These are phyloP conservation scores for Populus ilicifolia DNA, from an alignment of 345 rosid genomes.

Conservation along the genomic window DNA sequence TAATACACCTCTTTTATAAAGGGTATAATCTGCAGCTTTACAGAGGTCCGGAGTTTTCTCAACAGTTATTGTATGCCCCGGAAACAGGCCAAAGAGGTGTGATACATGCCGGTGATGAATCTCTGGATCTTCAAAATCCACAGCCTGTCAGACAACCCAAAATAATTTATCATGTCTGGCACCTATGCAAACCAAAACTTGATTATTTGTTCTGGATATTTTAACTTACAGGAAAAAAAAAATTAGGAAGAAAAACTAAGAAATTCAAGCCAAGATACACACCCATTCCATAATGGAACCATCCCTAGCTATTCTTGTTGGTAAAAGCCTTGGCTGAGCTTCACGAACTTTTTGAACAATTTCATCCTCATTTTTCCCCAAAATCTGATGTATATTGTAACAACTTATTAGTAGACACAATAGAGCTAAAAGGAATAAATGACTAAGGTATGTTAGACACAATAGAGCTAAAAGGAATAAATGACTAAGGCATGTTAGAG, in stretches of 20 bases:
- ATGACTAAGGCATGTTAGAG: background rate
- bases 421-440: background rate
- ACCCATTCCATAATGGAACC: constrained; percentile 99
- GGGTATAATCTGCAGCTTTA: constrained; percentile 66
- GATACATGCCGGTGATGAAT: constrained; percentile 80
- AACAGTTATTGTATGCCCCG: constrained; percentile 72
- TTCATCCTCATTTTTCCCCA: constrained; percentile 53
- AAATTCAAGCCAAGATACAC: constrained; percentile 7
- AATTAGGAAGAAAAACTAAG: background rate
- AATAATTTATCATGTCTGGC: background rate
- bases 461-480: background rate
- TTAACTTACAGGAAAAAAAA: background rate
- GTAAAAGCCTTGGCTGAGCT: constrained; percentile 65
- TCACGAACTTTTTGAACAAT: constrained; percentile 50
- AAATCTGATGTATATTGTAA: constrained; percentile 37
- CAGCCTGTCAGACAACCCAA: constrained; percentile 36
- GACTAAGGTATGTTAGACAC: background rate
- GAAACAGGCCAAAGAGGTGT: constrained; percentile 87
- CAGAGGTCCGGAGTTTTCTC: constrained; percentile 70
- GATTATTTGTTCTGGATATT: background rate
- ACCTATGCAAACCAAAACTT: background rate
- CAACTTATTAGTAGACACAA: background rate
- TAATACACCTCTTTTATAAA: constrained; percentile 65
- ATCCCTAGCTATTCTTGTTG: constrained; percentile 62
- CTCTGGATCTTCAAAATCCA: constrained; percentile 82